Evolutionary conservation across 805 yeast genomes (phyloP).

Genomic region (Kluyveromyces dobzhanskii): DNA sequence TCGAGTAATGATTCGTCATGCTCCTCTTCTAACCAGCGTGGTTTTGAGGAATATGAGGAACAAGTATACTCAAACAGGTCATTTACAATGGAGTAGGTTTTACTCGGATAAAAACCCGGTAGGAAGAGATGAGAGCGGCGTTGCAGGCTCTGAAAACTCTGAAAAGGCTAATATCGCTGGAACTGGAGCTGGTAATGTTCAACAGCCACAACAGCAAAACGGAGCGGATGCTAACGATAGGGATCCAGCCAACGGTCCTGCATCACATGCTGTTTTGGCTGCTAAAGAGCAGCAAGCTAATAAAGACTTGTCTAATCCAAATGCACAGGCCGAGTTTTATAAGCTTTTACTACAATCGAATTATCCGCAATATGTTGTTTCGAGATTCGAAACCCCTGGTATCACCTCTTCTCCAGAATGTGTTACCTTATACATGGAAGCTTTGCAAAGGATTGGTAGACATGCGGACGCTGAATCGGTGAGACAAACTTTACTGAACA

Average conservation of each 20-base stretch:
- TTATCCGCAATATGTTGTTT: constrained; percentile 94
- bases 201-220: neutral
- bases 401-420: constrained; percentile 78
- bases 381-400: constrained; percentile 91
- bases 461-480: constrained; percentile 68
- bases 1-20: neutral
- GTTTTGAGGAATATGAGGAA: neutral
- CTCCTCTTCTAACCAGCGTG: constrained; percentile 1
- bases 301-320: constrained; percentile 56
- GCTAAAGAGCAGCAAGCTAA: constrained; percentile 82
- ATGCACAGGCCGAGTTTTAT: constrained; percentile 77
- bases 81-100: constrained; percentile 3
- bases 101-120: constrained; percentile 5
- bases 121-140: neutral
- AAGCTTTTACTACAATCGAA: constrained; percentile 62
- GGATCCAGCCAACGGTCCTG: constrained; percentile 7
- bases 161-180: neutral
- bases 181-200: neutral
- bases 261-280: constrained; percentile 39
- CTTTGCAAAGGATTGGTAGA: constrained; percentile 71
- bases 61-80: neutral
- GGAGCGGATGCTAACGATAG: neutral
- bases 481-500: constrained; percentile 38
- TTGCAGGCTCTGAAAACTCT: neutral
- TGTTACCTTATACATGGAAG: constrained; percentile 69